A percentile compares a stretch with the other conserved stretches of the same genome.
These are phyloP conservation scores for Caloboletus firmus DNA, from an alignment of 1,284 basidiomycete genomes.

Conservation along the genomic window DNA sequence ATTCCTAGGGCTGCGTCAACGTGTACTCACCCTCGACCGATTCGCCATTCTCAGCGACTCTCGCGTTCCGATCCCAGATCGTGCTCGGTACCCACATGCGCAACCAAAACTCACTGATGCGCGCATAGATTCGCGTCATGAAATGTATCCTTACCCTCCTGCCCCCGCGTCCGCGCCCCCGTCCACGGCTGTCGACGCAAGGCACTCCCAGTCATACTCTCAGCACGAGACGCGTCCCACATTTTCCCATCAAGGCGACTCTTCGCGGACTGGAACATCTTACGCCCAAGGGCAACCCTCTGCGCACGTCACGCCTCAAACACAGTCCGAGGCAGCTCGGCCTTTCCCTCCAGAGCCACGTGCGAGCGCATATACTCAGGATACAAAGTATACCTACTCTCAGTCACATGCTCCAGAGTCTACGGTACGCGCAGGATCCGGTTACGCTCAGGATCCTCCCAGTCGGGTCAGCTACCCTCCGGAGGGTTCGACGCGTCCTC, in stretches of 20 bases:
- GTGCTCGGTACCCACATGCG: conserved; percentile 21
- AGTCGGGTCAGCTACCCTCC: conserved; percentile 17
- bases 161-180: conserved; percentile 15
- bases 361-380: conserved; percentile 26
- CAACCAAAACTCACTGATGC: conserved; percentile 26
- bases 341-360: conserved; percentile 23
- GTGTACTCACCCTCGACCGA: conserved; percentile 1
- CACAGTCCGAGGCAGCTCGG: conserved; percentile 23
- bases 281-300: conserved; percentile 22
- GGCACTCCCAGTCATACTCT: conserved; percentile 26
- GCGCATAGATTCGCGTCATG: conserved; percentile 31
- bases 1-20: not conserved
- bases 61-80: conserved; percentile 25
- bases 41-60: conserved; percentile 25
- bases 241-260: conserved; percentile 26
- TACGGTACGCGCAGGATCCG: conserved; percentile 13
- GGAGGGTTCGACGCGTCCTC: conserved; percentile 20
- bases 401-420: conserved; percentile 22
- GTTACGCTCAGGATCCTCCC: conserved; percentile 20
- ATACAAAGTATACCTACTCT: conserved; percentile 26
- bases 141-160: conserved; percentile 27
- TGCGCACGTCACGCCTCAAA: conserved; percentile 12
- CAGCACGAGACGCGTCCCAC: conserved; percentile 25
- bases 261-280: conserved; percentile 25
- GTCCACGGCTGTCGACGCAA: conserved; percentile 20